Evolutionary conservation across 805 yeast genomes (phyloP).

Genomic region (Candida piceae): DNA sequence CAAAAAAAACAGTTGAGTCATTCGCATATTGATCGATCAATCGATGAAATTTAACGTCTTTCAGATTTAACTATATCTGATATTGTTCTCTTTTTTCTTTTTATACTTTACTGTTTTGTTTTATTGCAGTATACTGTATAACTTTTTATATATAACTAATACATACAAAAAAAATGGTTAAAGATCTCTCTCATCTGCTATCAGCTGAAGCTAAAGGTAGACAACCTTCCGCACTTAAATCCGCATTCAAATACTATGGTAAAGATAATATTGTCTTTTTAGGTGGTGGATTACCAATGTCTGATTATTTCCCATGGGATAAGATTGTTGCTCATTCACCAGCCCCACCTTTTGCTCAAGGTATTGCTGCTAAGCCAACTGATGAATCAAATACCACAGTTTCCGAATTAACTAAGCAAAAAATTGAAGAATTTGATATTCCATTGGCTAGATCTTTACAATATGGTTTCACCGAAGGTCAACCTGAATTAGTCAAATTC

Average conservation of each 20-base stretch:
- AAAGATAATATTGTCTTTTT: slow-evolving; percentile 78
- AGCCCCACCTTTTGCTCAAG: slow-evolving; percentile 71
- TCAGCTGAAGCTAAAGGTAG: slow-evolving; percentile 78
- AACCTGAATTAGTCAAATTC: slow-evolving; percentile 61
- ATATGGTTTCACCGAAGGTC: slow-evolving; percentile 85
- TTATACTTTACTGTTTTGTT: too few relatives aligned
- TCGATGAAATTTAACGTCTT: too few relatives aligned
- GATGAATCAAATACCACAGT: slow-evolving; percentile 33
- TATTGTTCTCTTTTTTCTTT: too few relatives aligned
- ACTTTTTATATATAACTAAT: too few relatives aligned
- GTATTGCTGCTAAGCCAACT: slow-evolving; percentile 61
- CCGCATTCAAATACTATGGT: slow-evolving; percentile 71
- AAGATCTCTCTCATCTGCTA: slow-evolving; percentile 69
- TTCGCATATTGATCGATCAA: too few relatives aligned
- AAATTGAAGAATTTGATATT: slow-evolving; percentile 49
- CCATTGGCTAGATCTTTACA: slow-evolving; percentile 85
- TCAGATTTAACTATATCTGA: too few relatives aligned
- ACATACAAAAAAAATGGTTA: slow-evolving; percentile 44
- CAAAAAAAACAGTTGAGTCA: too few relatives aligned
- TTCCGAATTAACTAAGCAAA: slow-evolving; percentile 35
- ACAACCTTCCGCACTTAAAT: slow-evolving; percentile 73
- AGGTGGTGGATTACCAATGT: slow-evolving; percentile 93
- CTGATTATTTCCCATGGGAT: slow-evolving; percentile 92
- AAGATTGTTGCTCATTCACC: slow-evolving; percentile 67
- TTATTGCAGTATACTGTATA: too few relatives aligned